phyloP scores from a whole-genome alignment of 768 basidiomycete species.

The Daedaleopsis sinensis region DNA sequence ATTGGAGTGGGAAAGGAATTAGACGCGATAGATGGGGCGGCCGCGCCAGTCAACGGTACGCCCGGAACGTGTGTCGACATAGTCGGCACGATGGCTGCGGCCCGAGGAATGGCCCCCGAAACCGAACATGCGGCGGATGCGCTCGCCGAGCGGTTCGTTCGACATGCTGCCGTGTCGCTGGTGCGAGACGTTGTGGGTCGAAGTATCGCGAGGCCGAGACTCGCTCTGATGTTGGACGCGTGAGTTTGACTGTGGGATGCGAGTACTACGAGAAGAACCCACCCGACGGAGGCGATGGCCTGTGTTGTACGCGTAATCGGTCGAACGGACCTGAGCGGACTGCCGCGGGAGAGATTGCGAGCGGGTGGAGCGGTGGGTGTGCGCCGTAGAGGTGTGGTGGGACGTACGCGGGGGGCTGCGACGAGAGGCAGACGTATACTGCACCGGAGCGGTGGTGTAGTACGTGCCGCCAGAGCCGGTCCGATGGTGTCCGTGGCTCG shows the following conservation, averaged over 20 bases:
- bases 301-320: constrained; percentile 1
- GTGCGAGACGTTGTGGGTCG: constrained; percentile 10
- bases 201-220: constrained; percentile 10
- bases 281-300: constrained; percentile 15
- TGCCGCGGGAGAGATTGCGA: constrained; percentile 16
- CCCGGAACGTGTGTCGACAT: constrained; percentile 30
- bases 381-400: constrained; percentile 26
- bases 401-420: constrained; percentile 8
- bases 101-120: constrained; percentile 21
- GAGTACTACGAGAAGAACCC: not conserved
- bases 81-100: constrained; percentile 18
- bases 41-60: constrained; percentile 54
- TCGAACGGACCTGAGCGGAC: not conserved
- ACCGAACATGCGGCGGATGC: constrained; percentile 43
- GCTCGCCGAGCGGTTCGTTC: constrained; percentile 35
- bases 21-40: constrained; percentile 49
- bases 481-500: constrained; percentile 16
- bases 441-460: constrained; percentile 18
- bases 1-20: constrained; percentile 12
- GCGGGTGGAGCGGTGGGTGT: constrained; percentile 16
- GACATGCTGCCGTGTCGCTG: constrained; percentile 18
- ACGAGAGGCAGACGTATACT: constrained; percentile 9
- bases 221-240: constrained; percentile 10
- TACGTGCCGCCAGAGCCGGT: constrained; percentile 20
- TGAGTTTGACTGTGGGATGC: not conserved